phyloP scores from a whole-genome alignment of 2,329 filamentous ascomycete species.

The Ophiostoma ips region DNA sequence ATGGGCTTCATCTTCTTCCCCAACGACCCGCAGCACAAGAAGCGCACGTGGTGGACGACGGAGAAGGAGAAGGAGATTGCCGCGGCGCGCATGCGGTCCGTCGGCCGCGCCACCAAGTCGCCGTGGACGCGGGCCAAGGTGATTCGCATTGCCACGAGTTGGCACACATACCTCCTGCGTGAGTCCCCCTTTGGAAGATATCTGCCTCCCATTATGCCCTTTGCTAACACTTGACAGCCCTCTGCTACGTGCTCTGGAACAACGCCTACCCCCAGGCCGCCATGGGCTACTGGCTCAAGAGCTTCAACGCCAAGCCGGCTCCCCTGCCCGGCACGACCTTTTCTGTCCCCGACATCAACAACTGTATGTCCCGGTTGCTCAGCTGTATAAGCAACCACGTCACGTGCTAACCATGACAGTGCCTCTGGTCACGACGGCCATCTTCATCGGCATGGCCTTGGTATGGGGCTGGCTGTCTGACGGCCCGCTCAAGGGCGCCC shows the following conservation, averaged over 20 bases:
- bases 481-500: constrained; percentile 17
- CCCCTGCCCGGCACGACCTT: constrained; percentile 22
- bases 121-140: constrained; percentile 22
- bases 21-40: constrained; percentile 28
- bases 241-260: constrained; percentile 25
- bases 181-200: not conserved
- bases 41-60: constrained; percentile 24
- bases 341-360: constrained; percentile 20
- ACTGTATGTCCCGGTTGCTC: not conserved
- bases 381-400: not conserved
- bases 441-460: constrained; percentile 23
- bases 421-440: constrained; percentile 20
- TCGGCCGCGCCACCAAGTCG: constrained; percentile 18
- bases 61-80: constrained; percentile 23
- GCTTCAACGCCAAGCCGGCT: constrained; percentile 20
- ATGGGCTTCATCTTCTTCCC: constrained; percentile 37
- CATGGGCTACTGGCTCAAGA: constrained; percentile 29
- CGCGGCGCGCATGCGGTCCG: constrained; percentile 20
- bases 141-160: constrained; percentile 22
- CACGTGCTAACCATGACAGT: constrained; percentile 10
- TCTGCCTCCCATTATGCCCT: too few species aligned
- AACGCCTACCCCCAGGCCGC: constrained; percentile 21
- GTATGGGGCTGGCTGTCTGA: constrained; percentile 25
- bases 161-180: constrained; percentile 23
- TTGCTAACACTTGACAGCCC: constrained; percentile 19